Base-by-base conservation (phyloP, 768 basidiomycete genomes). In the Scleroderma citrinum region DNA sequence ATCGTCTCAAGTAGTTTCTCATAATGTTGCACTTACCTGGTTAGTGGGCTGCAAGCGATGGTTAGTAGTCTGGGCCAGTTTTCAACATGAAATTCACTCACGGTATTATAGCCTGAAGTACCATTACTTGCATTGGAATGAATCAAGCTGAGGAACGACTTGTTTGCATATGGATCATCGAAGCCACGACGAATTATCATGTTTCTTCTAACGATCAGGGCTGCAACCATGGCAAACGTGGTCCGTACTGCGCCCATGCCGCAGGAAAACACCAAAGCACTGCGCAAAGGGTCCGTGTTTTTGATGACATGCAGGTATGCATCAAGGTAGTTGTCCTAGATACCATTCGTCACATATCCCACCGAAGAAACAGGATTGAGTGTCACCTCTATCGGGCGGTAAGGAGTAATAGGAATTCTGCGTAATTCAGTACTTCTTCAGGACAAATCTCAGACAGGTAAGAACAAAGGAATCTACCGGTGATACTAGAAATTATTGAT, bases 141-240 rank as follows among this genome's bases (percentile, higher is more conserved):
- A 23, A 49, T 40, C 11, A 45, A 29, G 34, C 51, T 48, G n/a
- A 51, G 26, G 8, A 49, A 59, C 8, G 58, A 38, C 60, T 71
- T 81, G 31, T 65, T 45, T 4, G 76, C 74, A 63, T 92, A 96
- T 1, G 94, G 92, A 61, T 97, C 95, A 3, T 77, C 75, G 41
- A 84, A 66, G 1, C 89, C 90, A 24, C 73, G 69, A 14, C 75
- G 57, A 5, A 85, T 62, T 30, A 82, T 61, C 57, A 91, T 86
- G 59, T 85, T 88, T 42, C 95, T 74, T 37, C 95, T 75, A 2
- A 97, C 76, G 31, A 99, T 74, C 49, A 84, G 81, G 1, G 95
- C 93, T 7, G 92, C 90, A n/a, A 85, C 80, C 96, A 98, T 98
- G 3, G 91, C 92, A 61, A 96, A 98, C 0, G 94, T 97, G 2